phyloP scores from a whole-genome alignment of 2,329 filamentous ascomycete genomes.

The Fusarium citri region DNA sequence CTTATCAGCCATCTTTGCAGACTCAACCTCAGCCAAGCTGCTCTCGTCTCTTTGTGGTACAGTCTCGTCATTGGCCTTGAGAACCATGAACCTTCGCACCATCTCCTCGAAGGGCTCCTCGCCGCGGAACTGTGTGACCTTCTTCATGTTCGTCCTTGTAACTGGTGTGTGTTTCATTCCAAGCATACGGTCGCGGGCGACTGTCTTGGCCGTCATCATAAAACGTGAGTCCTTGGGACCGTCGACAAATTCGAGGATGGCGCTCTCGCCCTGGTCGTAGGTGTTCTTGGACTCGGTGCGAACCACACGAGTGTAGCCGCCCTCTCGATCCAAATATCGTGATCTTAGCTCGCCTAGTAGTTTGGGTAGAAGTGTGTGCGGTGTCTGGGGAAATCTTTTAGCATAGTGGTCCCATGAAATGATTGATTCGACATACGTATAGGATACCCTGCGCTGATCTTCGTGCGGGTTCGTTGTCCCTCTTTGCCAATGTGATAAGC shows the following conservation, averaged over 20 bases:
- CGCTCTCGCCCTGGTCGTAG: slow-evolving; percentile 86
- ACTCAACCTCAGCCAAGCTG: slow-evolving; percentile 26
- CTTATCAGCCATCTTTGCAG: slow-evolving; percentile 39
- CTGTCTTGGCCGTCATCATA: slow-evolving; percentile 87
- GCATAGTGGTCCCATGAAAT: neutral
- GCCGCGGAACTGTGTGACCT: slow-evolving; percentile 85
- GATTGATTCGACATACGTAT: slow-evolving; percentile 72
- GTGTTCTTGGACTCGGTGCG: slow-evolving; percentile 89
- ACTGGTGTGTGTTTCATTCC: slow-evolving; percentile 73
- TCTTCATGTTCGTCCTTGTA: slow-evolving; percentile 81
- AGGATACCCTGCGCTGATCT: slow-evolving; percentile 83
- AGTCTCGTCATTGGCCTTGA: slow-evolving; percentile 32
- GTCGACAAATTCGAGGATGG: slow-evolving; percentile 95
- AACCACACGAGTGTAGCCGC: slow-evolving; percentile 94
- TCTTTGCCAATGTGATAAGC: slow-evolving; percentile 92
- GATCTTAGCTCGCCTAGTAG: slow-evolving; percentile 85
- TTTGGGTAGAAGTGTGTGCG: slow-evolving; percentile 79
- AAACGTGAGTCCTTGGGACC: slow-evolving; percentile 94
- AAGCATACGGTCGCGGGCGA: slow-evolving; percentile 72
- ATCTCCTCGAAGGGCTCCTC: slow-evolving; percentile 74
- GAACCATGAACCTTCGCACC: slow-evolving; percentile 59
- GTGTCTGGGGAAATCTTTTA: slow-evolving; percentile 63
- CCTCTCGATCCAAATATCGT: slow-evolving; percentile 82
- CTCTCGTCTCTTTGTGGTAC: slow-evolving; percentile 26
- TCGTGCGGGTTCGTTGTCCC: slow-evolving; percentile 85